Base-by-base conservation (phyloP, 2,329 filamentous ascomycete genomes). In the Phyllosticta paracitricarpa region DNA sequence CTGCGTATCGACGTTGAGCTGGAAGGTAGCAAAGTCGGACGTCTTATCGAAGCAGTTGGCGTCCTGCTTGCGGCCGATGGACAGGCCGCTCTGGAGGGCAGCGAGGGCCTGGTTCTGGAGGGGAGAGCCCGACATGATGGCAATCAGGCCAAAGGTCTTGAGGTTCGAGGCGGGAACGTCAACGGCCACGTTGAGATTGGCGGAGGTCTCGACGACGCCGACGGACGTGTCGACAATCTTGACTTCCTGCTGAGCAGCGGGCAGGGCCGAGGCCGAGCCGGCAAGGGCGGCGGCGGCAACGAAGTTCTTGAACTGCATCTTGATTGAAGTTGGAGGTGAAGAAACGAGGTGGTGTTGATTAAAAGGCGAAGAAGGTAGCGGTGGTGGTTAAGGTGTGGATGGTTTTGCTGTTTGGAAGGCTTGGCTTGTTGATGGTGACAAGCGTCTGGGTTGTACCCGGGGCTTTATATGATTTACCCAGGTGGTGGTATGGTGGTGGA, bases 241-340 rank as follows among this genome's bases (percentile, higher is more conserved):
- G 40, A n/a, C n/a, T 4, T n/a, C 6, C 3, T 48, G 14, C 40
- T 48, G 40, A 35, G 54, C 26, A 26, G 54, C 28, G 8, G 54
- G 54, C 24, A 35, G 28, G 26, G 54, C 54, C 7, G 28, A 19
- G 28, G 54, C 28, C 12, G 28, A 22, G 28, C 30, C 54, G 7
- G 54, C 54, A 14, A 56, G 26, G 28, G 54, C 54, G 3, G 54
- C 54, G n/a, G 28, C 54, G 54, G 28, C 54, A 24, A 56, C 22
- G 24, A 56, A 14, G 25, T 30, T 56, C 54, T 56, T 56, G 28
- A 56, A 56, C 54, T 56, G 54, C 54, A 56, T 56, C 19, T 10
- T 56, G 54, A 14, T 14, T 30, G 12, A 14, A 19, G 22, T 19
- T 12, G 30, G 5, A 26, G 30, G 26, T 40, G 26, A 17, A 12